Evolutionary conservation across 352 stramenopile species (phyloP).

Genomic region (Globisporangium paroecandrum): DNA sequence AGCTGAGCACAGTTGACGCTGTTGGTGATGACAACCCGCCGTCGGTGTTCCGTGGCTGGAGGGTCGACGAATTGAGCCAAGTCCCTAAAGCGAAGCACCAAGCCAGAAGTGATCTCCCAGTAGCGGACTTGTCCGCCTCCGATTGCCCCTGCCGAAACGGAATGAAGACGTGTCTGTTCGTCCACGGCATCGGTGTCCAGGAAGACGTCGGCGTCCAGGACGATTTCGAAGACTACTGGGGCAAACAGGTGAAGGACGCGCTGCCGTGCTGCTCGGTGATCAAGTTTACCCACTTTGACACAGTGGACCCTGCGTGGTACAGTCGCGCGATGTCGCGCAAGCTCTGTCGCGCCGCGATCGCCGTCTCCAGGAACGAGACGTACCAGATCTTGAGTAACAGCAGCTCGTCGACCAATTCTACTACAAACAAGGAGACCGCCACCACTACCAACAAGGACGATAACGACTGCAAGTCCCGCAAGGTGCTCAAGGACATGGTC

Average conservation of each 20-base stretch:
- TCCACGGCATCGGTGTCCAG: slow-evolving; percentile 39
- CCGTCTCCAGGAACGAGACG: slow-evolving; percentile 15
- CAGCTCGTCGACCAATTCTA: not conserved
- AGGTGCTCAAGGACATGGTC: slow-evolving; percentile 22
- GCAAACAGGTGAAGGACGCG: slow-evolving; percentile 18
- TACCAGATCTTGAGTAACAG: not conserved
- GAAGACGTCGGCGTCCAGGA: slow-evolving; percentile 23
- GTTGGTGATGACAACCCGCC: not conserved
- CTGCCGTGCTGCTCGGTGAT: slow-evolving; percentile 31
- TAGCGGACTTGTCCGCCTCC: not conserved
- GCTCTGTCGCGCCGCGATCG: slow-evolving; percentile 28
- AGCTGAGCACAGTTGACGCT: not conserved
- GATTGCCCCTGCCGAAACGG: slow-evolving; percentile 1
- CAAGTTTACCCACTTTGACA: slow-evolving; percentile 39
- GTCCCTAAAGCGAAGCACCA: not conserved
- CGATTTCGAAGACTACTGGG: slow-evolving; percentile 30
- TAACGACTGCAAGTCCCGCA: not conserved
- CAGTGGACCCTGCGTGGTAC: slow-evolving; percentile 27
- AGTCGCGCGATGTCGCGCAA: slow-evolving; percentile 21
- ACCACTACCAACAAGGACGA: not conserved
- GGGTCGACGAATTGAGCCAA: not conserved
- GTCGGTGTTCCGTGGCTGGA: not conserved
- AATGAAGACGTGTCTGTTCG: slow-evolving; percentile 37
- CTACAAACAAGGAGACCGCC: not conserved
- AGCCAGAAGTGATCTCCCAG: not conserved